Conservation (phyloP, 345 rosid species). For the Zanthoxylum bungeanum region DNA sequence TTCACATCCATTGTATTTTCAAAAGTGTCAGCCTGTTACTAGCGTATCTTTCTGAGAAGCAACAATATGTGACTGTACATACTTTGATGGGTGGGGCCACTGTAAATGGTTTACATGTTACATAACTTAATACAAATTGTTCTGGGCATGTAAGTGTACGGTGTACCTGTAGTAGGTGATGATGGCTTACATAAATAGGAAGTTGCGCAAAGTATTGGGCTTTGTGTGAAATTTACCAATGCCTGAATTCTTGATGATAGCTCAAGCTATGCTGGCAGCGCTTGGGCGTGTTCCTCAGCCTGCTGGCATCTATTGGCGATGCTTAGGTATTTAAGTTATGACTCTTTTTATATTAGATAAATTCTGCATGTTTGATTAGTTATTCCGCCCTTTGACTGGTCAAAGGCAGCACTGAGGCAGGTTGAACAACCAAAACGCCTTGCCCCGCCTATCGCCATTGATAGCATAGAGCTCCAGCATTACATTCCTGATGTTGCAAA, state of each 20-base stretch:
- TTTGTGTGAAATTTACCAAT: not conserved
- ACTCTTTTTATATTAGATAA: too few species aligned
- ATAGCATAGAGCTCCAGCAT: not conserved
- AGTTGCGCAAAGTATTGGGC: not conserved
- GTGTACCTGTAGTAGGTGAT: not conserved
- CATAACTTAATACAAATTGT: not conserved
- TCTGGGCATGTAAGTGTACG: not conserved
- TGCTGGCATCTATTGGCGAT: too few species aligned
- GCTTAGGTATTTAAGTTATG: too few species aligned
- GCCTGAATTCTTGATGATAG: not conserved
- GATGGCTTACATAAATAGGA: slow-evolving; percentile 2
- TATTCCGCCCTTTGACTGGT: too few species aligned
- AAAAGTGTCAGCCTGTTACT: slow-evolving; percentile 4
- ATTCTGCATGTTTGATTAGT: too few species aligned
- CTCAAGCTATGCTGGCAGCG: too few species aligned
- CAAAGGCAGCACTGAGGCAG: too few species aligned
- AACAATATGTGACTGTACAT: not conserved
- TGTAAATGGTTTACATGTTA: not conserved
- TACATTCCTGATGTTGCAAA: not conserved
- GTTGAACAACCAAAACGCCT: too few species aligned
- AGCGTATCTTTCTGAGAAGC: not conserved
- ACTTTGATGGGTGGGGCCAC: not conserved
- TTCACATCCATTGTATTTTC: not conserved
- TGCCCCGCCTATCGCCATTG: too few species aligned
- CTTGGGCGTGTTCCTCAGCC: too few species aligned